phyloP scores from a whole-genome alignment of 2,329 filamentous ascomycete genomes.

The Stemphylium lycopersici region DNA sequence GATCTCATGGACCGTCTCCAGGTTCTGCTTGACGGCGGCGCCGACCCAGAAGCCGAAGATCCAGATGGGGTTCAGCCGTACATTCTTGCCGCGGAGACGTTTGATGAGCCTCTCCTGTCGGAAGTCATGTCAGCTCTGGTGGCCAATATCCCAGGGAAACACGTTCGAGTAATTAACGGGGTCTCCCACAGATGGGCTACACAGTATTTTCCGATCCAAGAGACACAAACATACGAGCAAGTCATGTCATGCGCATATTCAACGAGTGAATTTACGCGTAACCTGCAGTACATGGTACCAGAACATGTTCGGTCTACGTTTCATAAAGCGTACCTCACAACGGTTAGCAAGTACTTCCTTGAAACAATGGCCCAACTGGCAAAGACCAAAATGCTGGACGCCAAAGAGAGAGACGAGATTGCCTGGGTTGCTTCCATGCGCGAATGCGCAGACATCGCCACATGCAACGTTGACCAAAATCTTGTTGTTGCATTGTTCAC shows the following conservation, averaged over 20 bases:
- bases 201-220: constrained; percentile 37
- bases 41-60: constrained; percentile 36
- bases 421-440: constrained; percentile 27
- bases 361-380: constrained; percentile 21
- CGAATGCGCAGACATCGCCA: constrained; percentile 20
- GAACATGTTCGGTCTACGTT: constrained; percentile 29
- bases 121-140: constrained; percentile 37
- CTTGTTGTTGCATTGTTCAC: constrained; percentile 32
- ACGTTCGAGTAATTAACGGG: constrained; percentile 16
- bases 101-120: constrained; percentile 33
- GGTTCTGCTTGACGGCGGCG: constrained; percentile 37
- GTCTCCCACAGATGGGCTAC: constrained; percentile 23
- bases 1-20: constrained; percentile 35
- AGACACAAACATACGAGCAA: constrained; percentile 29
- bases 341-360: constrained; percentile 34
- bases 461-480: constrained; percentile 35
- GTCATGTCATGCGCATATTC: constrained; percentile 28
- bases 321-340: constrained; percentile 33
- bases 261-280: constrained; percentile 28
- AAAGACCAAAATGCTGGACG: constrained; percentile 18
- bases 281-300: constrained; percentile 31
- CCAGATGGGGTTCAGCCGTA: constrained; percentile 30
- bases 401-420: constrained; percentile 33
- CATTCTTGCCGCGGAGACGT: constrained; percentile 32
- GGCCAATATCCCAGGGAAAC: constrained; percentile 26